Percentiles rank a stretch among this genome's conserved stretches.
Conservation (phyloP, 257 asterid species). For the Handroanthus guayacan region DNA sequence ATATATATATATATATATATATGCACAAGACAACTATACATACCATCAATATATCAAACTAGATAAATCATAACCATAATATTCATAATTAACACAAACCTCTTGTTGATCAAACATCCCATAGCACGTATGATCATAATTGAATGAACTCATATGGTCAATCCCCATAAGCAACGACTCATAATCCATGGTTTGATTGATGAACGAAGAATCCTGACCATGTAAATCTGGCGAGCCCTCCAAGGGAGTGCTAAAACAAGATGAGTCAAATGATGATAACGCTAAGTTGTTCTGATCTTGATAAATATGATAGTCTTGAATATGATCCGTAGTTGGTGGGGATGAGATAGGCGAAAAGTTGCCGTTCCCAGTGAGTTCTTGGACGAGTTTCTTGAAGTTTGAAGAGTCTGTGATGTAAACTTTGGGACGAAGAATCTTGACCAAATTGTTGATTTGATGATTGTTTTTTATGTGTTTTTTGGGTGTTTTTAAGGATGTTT, state of each 20-base stretch:
- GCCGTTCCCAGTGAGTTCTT: conserved; percentile 53
- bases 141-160: conserved; percentile 39
- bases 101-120: conserved; percentile 45
- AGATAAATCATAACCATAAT: conserved; percentile 56
- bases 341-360: conserved; percentile 30
- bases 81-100: conserved; percentile 37
- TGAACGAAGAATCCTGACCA: conserved; percentile 19
- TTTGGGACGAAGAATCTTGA: conserved; percentile 47
- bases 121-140: conserved; percentile 18
- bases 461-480: conserved; percentile 35
- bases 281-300: conserved; percentile 42
- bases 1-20: not conserved
- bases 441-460: conserved; percentile 30
- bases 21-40: conserved; percentile 3
- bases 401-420: conserved; percentile 58
- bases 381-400: conserved; percentile 63
- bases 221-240: conserved; percentile 51
- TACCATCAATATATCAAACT: conserved; percentile 31
- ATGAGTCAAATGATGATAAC: conserved; percentile 54
- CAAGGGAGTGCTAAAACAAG: conserved; percentile 40
- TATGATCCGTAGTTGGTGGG: conserved; percentile 22
- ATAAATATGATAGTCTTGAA: not conserved
- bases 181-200: conserved; percentile 36
- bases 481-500: conserved; percentile 28
- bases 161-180: conserved; percentile 63